These are phyloP conservation scores for Saccharum officinarum DNA, from an alignment of 176 grass and related monocot species.

Conservation along the genomic window DNA sequence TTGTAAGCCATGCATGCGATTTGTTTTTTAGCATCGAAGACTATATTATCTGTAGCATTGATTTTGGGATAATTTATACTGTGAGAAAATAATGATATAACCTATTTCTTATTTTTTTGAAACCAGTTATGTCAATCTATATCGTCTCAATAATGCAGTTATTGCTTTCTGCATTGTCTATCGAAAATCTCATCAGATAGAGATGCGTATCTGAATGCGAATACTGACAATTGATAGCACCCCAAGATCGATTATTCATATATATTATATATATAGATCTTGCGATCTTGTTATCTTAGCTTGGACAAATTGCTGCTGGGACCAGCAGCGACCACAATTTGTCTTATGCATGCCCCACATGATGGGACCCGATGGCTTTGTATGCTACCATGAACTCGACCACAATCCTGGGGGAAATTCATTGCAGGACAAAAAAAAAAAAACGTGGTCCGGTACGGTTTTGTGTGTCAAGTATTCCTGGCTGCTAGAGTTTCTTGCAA, in stretches of 20 bases:
- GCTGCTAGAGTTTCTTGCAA: not conserved
- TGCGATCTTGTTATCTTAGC: not conserved
- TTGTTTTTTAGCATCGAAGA: no score
- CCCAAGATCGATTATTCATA: not conserved
- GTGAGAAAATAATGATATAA: not conserved
- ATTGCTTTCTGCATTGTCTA: not conserved
- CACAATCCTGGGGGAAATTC: not conserved
- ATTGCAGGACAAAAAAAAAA: not conserved
- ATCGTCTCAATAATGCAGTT: not conserved
- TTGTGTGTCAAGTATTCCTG: not conserved
- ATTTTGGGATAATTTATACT: not conserved
- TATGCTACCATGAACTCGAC: conserved; percentile 16
- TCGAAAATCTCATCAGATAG: not conserved
- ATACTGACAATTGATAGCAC: not conserved
- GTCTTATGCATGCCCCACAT: conserved; percentile 10
- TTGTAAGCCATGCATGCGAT: no score
- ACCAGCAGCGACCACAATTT: conserved; percentile 23
- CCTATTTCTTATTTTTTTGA: not conserved
- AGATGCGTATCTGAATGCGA: not conserved
- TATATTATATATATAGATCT: not conserved
- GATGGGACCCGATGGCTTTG: not conserved
- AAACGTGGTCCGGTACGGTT: not conserved
- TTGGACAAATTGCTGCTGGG: conserved; percentile 5
- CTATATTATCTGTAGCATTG: not conserved
- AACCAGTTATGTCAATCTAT: not conserved